phyloP scores from a whole-genome alignment of 441 rosid species.

The Breynia disticha region DNA sequence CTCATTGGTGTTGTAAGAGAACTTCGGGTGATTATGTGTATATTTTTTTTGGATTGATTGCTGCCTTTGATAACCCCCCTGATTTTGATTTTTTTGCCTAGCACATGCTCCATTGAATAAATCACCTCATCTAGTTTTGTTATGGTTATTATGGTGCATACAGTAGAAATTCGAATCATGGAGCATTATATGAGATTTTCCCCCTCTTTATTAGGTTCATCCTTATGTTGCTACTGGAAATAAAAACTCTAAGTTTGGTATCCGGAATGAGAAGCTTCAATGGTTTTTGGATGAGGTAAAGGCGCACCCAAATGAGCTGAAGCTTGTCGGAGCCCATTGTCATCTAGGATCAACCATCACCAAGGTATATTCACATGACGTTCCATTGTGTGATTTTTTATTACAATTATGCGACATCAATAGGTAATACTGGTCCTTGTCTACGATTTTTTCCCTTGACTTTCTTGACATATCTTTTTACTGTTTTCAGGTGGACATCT shows the following conservation, averaged over 20 bases:
- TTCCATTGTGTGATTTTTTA: conserved; percentile 2
- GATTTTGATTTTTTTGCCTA: too few relatives aligned
- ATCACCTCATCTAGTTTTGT: background rate
- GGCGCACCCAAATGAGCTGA: conserved; percentile 79
- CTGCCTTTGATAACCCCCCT: too few relatives aligned
- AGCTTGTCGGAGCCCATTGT: conserved; percentile 96
- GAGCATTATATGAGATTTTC: background rate
- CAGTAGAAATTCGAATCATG: background rate
- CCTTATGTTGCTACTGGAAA: conserved; percentile 98
- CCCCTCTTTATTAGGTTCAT: conserved; percentile 52
- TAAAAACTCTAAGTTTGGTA: conserved; percentile 97
- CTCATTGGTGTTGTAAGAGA: too few relatives aligned
- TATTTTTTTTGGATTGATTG: too few relatives aligned
- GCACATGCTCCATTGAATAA: too few relatives aligned
- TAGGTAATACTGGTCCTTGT: background rate
- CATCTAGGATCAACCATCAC: conserved; percentile 98
- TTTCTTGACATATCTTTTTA: conserved; percentile 2
- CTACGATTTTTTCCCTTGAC: too few relatives aligned
- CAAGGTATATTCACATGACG: conserved; percentile 38
- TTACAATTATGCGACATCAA: background rate
- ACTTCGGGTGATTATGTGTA: too few relatives aligned
- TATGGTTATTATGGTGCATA: background rate
- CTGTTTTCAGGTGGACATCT: conserved; percentile 86
- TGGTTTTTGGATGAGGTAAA: conserved; percentile 96
- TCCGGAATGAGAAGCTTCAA: conserved; percentile 95